phyloP scores from a whole-genome alignment of 192 early-diverging fungal species.

The Backusella liffmaniae region DNA sequence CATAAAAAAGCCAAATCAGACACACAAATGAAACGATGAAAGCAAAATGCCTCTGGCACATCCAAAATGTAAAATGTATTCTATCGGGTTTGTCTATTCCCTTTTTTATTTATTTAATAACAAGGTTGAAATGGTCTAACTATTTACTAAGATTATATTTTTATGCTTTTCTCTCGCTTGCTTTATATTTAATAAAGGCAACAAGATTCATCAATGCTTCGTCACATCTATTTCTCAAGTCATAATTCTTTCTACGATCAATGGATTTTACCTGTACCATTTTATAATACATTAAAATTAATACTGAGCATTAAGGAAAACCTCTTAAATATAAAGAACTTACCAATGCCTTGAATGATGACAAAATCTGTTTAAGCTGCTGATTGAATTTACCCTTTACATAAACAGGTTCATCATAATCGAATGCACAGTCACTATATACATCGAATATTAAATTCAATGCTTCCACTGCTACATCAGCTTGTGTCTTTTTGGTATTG shows the following conservation, averaged over 20 bases:
- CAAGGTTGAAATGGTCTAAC: not conserved
- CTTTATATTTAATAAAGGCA: slow-evolving; percentile 90
- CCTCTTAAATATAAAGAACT: slow-evolving; percentile 8
- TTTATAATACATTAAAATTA: not conserved
- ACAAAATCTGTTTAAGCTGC: slow-evolving; percentile 53
- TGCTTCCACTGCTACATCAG: slow-evolving; percentile 64
- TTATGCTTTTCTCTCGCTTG: slow-evolving; percentile 56
- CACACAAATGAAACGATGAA: too few relatives aligned
- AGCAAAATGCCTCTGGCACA: too few relatives aligned
- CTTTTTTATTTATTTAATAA: not conserved
- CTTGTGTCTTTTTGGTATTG: slow-evolving; percentile 21
- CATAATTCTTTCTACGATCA: slow-evolving; percentile 68
- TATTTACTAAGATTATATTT: not conserved
- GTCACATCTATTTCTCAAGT: slow-evolving; percentile 75
- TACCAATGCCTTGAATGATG: slow-evolving; percentile 51
- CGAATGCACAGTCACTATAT: slow-evolving; percentile 78
- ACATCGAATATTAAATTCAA: slow-evolving; percentile 88
- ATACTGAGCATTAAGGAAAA: not conserved
- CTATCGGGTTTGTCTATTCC: not conserved
- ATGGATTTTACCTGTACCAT: slow-evolving; percentile 45
- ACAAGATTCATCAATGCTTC: slow-evolving; percentile 77
- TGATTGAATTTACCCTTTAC: slow-evolving; percentile 63
- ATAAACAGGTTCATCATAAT: slow-evolving; percentile 86
- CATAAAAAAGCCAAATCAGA: too few relatives aligned
- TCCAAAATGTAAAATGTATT: too few relatives aligned